Base-by-base conservation (phyloP, 1,284 basidiomycete genomes). In the Trichosporon sp. region DNA sequence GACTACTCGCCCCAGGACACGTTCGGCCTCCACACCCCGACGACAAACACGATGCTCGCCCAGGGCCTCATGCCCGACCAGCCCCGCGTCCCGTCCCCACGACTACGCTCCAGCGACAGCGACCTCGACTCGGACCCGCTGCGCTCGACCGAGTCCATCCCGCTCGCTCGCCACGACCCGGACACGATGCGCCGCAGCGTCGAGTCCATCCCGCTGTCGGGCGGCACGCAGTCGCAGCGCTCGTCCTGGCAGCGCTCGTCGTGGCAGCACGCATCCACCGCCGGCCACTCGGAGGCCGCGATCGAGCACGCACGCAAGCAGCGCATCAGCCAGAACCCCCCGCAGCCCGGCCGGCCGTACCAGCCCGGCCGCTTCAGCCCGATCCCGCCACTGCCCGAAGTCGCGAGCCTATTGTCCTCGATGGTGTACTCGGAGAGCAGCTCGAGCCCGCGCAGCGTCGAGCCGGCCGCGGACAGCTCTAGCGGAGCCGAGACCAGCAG, bases 1-100 rank as follows among this genome's bases (percentile, higher is more conserved):
- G 67, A 65, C 4, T 65, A 58, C 4, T 71, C 70, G 4, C 70
- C 70, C 47, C 65, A 71, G 31, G 65, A 71, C 58, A 71, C 70
- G 4, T 72, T 72, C 51, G 70, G 68, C 12, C 56, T 63, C 3
- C 65, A 68, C 32, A 71, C 67, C 3, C 68, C 68, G 29, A 56
- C 44, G 13, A 63, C 65, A 25, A 67, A 60, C 18, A 60, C 56
- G 56, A 60, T 60, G 56, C 56, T 60, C 27, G 27, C 56, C 7
- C 56, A 60, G 56, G 56, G 56, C 8, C 18, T 56, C 32, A 32
- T 67, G 62, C 44, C 62, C 47, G 56, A 60, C 29, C 56, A 60
- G 56, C 56, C 56, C 6, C 56, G 29, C 18, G 56, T 60, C 2
- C 56, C 56, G 56, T 31, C 56, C 5, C 56, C 56, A 18, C 56